phyloP scores from a whole-genome alignment of 2,329 filamentous ascomycete genomes.

The Colletotrichum australisinense region DNA sequence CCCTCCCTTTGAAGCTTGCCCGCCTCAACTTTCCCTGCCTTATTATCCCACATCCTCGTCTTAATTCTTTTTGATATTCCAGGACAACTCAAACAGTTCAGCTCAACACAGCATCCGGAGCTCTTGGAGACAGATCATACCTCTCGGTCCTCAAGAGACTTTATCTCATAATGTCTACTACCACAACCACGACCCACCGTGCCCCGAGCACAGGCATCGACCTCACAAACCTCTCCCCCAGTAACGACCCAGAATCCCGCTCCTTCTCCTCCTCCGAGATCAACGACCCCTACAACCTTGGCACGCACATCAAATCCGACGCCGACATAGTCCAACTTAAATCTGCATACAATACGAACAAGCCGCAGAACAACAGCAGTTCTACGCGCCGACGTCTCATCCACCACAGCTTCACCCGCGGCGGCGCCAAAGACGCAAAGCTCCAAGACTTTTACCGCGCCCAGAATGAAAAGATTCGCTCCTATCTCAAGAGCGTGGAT shows the following conservation, averaged over 20 bases:
- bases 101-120: background rate
- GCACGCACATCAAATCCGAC: slow-evolving; percentile 80
- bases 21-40: slow-evolving; percentile 28
- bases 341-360: slow-evolving; percentile 81
- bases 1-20: background rate
- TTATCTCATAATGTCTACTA: background rate
- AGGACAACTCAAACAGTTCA: background rate
- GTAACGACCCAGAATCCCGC: slow-evolving; percentile 30
- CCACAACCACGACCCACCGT: background rate
- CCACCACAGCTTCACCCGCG: slow-evolving; percentile 37
- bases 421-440: slow-evolving; percentile 58
- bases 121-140: fast-evolving
- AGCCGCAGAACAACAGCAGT: background rate
- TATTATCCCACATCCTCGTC: background rate
- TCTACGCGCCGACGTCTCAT: slow-evolving; percentile 70
- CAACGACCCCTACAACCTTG: slow-evolving; percentile 85
- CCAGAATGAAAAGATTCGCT: slow-evolving; percentile 94
- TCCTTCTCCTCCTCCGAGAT: slow-evolving; percentile 27
- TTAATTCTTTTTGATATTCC: background rate
- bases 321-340: slow-evolving; percentile 71
- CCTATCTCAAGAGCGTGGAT: slow-evolving; percentile 91
- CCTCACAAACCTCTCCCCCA: background rate
- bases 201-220: slow-evolving; percentile 14
- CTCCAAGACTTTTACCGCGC: slow-evolving; percentile 86
- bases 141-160: fast-evolving